Evolutionary conservation across 1,139 yeast genomes (phyloP).

Genomic region (Kodamaea alishanica): DNA sequence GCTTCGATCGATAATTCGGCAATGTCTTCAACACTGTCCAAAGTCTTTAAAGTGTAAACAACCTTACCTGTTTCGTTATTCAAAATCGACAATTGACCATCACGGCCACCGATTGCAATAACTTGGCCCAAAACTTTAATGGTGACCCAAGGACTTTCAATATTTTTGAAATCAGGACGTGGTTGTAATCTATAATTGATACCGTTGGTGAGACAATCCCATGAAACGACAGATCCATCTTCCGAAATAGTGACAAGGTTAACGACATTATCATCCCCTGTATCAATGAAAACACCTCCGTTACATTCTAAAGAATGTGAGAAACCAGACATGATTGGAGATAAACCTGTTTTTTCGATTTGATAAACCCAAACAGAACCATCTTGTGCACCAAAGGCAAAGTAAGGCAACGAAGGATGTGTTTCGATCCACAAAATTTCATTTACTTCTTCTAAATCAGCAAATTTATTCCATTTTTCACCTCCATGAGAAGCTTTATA

Average conservation of each 20-base stretch:
- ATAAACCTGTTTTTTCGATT: conserved; percentile 58
- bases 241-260: conserved; percentile 77
- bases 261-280: conserved; percentile 57
- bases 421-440: conserved; percentile 69
- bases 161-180: conserved; percentile 60
- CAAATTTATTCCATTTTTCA: conserved; percentile 72
- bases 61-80: conserved; percentile 72
- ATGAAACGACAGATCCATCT: conserved; percentile 80
- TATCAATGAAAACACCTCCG: conserved; percentile 67
- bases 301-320: conserved; percentile 78
- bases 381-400: conserved; percentile 92
- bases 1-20: conserved; percentile 85
- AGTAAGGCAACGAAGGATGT: conserved; percentile 68
- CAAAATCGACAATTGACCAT: conserved; percentile 75
- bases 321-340: conserved; percentile 75
- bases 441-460: conserved; percentile 79
- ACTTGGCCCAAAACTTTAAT: conserved; percentile 41
- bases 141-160: conserved; percentile 86
- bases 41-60: conserved; percentile 60
- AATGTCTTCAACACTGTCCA: conserved; percentile 59
- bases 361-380: conserved; percentile 96
- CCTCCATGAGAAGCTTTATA: conserved; percentile 72
- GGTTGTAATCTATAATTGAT: conserved; percentile 63
- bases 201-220: conserved; percentile 84
- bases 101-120: conserved; percentile 77